phyloP scores from a whole-genome alignment of 2,329 filamentous ascomycete genomes.

The Fusarium nisikadoi region DNA sequence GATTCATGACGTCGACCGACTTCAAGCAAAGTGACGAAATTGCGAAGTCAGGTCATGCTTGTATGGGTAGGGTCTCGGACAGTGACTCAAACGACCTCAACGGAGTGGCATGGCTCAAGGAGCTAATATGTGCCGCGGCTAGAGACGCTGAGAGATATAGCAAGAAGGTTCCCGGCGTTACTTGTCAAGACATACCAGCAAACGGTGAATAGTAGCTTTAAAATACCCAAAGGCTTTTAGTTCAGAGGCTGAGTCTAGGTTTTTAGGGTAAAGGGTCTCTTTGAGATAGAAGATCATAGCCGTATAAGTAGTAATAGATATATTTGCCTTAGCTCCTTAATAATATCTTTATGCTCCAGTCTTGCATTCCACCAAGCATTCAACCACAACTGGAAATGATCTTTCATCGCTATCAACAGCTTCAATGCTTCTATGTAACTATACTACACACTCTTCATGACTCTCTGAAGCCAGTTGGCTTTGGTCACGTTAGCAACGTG shows the following conservation, averaged over 20 bases:
- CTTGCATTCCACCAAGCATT: not conserved
- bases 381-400: not conserved
- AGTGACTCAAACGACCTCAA: not conserved
- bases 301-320: not conserved
- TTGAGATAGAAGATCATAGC: too few relatives aligned
- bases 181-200: not conserved
- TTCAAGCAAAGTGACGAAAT: not conserved
- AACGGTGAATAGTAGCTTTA: rapidly evolving
- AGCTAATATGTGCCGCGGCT: not conserved
- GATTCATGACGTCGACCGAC: not conserved
- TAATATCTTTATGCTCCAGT: not conserved
- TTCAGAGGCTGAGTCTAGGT: too few relatives aligned
- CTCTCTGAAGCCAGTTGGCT: constrained; percentile 3
- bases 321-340: not conserved
- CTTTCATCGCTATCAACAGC: not conserved
- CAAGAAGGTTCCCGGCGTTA: not conserved
- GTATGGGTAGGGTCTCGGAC: not conserved
- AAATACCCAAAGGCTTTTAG: too few relatives aligned
- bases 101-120: not conserved
- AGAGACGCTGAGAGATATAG: not conserved
- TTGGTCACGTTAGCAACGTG: not conserved
- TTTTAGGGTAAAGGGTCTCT: not conserved
- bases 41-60: rapidly evolving
- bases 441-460: not conserved
- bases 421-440: not conserved